Base-by-base conservation (phyloP, 345 rosid genomes). In the Noccaea bulbosa region DNA sequence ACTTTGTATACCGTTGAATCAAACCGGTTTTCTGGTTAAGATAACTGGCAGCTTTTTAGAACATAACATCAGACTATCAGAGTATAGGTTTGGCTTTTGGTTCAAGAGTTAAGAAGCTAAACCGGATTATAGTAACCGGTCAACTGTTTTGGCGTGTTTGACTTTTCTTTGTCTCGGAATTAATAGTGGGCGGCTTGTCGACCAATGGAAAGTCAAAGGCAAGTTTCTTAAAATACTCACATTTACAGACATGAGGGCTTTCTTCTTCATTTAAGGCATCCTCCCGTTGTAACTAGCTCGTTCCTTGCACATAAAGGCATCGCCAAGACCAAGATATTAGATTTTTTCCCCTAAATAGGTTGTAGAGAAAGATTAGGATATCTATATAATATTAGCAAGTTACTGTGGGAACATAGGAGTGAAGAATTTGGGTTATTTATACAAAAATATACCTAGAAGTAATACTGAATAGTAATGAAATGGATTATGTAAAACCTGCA, bases 191-290 rank as follows among this genome's bases (percentile, higher is more conserved):
- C 59, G 66, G 66, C 33, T 69, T 44, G 15, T 58, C 47, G 39
- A 33, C 44, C 70, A 48, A 54, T 53, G 32, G n/a, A 62, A 69
- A 62, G 75, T 69, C 72, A 40, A 40, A 45, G 1, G 41, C 60
- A 74, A 24, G 62, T 67, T 27, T 45, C 65, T 61, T 75, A 38
- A 45, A 46, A 45, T 68, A 1, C 50, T 61, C 73, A 74, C 56
- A 35, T 60, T 45, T 67, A 74, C 78, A 75, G 46, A 60, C 73
- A 67, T 11, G 57, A 57, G 41, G 78, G 72, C 35, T 51, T 73
- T 39, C 77, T 72, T 65, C 77, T 38, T 48, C 54, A 27, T 52
- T 24, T 2, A 68, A 68, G 69, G 37, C 50, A 68, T 15, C 69
- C 30, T 46, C 74, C 52, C 74, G 68, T 62, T 62, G 34, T 44